These are phyloP conservation scores for Polytrichum commune DNA, from an alignment of 225 moss, liverwort and hornwort species.

Conservation along the genomic window DNA sequence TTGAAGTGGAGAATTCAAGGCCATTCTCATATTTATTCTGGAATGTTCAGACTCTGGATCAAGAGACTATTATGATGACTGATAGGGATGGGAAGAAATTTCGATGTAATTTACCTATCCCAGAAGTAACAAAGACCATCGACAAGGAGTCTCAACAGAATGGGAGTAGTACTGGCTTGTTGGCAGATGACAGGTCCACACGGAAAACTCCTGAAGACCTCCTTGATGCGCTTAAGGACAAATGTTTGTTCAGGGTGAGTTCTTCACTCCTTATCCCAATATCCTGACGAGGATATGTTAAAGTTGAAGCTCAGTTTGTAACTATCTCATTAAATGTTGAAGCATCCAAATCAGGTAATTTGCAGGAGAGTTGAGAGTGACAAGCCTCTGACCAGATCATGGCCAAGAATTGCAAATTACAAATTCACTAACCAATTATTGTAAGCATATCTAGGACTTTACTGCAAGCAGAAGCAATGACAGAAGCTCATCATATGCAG, in stretches of 20 bases:
- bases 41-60: constrained; percentile 46
- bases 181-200: constrained; percentile 60
- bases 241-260: constrained; percentile 62
- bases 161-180: constrained; percentile 57
- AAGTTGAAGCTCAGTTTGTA: too few relatives aligned
- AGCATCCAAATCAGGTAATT: too few relatives aligned
- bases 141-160: constrained; percentile 53
- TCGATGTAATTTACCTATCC: constrained; percentile 69
- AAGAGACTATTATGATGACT: constrained; percentile 84
- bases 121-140: constrained; percentile 31
- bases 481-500: too few relatives aligned
- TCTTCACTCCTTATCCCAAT: neutral
- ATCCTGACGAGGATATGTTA: too few relatives aligned
- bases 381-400: too few relatives aligned
- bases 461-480: too few relatives aligned
- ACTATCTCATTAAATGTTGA: too few relatives aligned
- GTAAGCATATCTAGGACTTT: too few relatives aligned
- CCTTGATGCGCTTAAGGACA: constrained; percentile 63
- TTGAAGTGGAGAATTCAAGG: neutral
- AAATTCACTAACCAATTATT: too few relatives aligned
- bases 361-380: too few relatives aligned
- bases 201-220: constrained; percentile 92
- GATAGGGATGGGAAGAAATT: constrained; percentile 86
- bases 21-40: neutral
- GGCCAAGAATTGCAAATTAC: too few relatives aligned